phyloP scores from a whole-genome alignment of 306 rosid genomes.

The Hippophae rhamnoides region DNA sequence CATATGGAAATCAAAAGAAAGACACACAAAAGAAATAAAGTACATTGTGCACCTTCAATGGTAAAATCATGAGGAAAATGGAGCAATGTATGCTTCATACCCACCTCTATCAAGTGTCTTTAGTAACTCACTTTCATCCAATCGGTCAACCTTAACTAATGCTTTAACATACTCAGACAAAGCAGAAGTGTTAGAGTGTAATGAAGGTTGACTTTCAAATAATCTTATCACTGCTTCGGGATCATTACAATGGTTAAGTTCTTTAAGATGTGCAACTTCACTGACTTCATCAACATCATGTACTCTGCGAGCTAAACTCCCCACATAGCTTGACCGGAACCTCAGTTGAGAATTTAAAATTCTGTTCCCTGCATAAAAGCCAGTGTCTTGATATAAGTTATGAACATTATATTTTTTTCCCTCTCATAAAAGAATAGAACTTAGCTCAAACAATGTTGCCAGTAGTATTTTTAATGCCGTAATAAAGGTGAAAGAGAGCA shows the following conservation, averaged over 20 bases:
- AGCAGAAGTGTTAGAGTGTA: constrained; percentile 58
- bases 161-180: constrained; percentile 82
- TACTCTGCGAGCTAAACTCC: constrained; percentile 57
- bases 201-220: constrained; percentile 78
- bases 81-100: constrained; percentile 17
- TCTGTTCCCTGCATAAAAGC: constrained; percentile 40
- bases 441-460: neutral
- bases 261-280: constrained; percentile 70
- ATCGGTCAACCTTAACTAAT: constrained; percentile 65
- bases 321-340: constrained; percentile 64
- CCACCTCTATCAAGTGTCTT: constrained; percentile 72
- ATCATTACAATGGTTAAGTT: constrained; percentile 60
- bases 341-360: constrained; percentile 39
- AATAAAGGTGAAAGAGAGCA: too few relatives aligned
- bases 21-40: too few relatives aligned
- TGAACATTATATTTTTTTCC: too few relatives aligned
- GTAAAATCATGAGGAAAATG: too few relatives aligned
- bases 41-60: too few relatives aligned
- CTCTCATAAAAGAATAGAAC: neutral
- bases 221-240: constrained; percentile 79
- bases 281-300: constrained; percentile 69
- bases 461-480: too few relatives aligned
- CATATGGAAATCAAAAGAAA: too few relatives aligned
- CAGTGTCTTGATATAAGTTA: neutral
- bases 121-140: constrained; percentile 75